A percentile compares a stretch with the other conserved stretches of the same genome.
phyloP scores from a whole-genome alignment of 1,284 basidiomycete species.

The Pulchroboletus neoregius region DNA sequence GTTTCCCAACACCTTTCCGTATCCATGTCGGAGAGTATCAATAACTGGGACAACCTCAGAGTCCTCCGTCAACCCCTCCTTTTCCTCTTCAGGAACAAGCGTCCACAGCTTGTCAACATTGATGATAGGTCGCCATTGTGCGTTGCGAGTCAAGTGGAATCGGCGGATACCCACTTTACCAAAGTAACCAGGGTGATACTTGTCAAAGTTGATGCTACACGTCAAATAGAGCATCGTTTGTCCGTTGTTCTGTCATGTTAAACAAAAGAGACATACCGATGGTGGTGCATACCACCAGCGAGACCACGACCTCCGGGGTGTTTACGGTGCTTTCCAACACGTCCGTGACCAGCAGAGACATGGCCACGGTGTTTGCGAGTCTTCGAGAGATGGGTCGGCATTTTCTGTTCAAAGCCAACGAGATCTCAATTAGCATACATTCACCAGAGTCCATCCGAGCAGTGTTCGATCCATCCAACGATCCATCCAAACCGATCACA shows the following conservation, averaged over 20 bases:
- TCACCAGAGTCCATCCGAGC: slow-evolving; percentile 33
- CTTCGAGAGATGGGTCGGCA: slow-evolving; percentile 94
- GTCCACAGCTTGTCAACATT: slow-evolving; percentile 95
- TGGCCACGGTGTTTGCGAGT: slow-evolving; percentile 99
- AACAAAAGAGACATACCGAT: slow-evolving; percentile 63
- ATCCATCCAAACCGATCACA: slow-evolving; percentile 32
- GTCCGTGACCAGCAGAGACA: slow-evolving; percentile 98
- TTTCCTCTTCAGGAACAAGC: slow-evolving; percentile 75
- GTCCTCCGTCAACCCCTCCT: slow-evolving; percentile 62
- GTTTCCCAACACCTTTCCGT: slow-evolving; percentile 90
- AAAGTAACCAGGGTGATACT: slow-evolving; percentile 99
- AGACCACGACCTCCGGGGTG: slow-evolving; percentile 99
- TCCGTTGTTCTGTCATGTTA: not conserved
- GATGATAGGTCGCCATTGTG: slow-evolving; percentile 89
- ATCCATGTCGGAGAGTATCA: slow-evolving; percentile 81
- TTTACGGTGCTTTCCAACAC: slow-evolving; percentile 99
- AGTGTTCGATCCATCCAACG: slow-evolving; percentile 45
- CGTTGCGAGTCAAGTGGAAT: slow-evolving; percentile 94
- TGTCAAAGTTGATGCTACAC: slow-evolving; percentile 80
- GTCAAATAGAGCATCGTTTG: not conserved
- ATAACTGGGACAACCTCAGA: slow-evolving; percentile 88
- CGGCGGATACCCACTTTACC: slow-evolving; percentile 99
- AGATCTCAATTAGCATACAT: slow-evolving; percentile 20
- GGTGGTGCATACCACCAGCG: slow-evolving; percentile 99
- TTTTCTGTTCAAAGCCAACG: slow-evolving; percentile 48